A percentile compares a stretch with the other conserved stretches of the same genome.
phyloP scores from a whole-genome alignment of 331 rosid genomes.

The Quercus phellos region DNA sequence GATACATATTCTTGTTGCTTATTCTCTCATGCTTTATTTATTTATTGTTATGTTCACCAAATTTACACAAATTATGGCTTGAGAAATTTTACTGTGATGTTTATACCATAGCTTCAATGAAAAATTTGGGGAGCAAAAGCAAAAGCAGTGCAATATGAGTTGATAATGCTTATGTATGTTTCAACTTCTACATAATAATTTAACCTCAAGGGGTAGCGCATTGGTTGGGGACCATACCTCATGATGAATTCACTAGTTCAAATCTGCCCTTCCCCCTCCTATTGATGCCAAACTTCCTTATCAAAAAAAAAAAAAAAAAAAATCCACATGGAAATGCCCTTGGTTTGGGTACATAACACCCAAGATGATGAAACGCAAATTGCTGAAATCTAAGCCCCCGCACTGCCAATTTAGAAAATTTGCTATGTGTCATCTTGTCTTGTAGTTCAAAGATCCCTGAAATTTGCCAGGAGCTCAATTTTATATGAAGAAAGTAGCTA shows the following conservation, averaged over 20 bases:
- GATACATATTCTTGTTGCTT: constrained; percentile 1
- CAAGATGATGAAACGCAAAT: neutral
- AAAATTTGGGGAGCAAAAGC: neutral
- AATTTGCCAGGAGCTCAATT: neutral
- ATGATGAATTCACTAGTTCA: no score
- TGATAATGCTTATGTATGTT: neutral
- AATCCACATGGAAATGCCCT: neutral
- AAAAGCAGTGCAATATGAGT: neutral
- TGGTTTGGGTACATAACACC: neutral
- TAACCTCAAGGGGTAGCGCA: neutral
- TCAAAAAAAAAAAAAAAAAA: no score
- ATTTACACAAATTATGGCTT: neutral
- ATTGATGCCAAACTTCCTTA: no score
- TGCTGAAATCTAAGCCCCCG: neutral
- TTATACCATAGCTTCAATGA: neutral
- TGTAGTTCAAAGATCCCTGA: neutral
- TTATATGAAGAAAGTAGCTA: neutral
- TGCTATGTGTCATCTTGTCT: neutral
- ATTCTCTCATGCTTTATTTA: neutral
- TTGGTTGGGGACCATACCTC: no score
- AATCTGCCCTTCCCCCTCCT: no score
- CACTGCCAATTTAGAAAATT: neutral
- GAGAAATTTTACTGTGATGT: neutral
- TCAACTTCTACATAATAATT: neutral
- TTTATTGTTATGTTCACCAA: neutral